Conservation (phyloP, 345 rosid species). For the Bruguiera gymnorhiza region DNA sequence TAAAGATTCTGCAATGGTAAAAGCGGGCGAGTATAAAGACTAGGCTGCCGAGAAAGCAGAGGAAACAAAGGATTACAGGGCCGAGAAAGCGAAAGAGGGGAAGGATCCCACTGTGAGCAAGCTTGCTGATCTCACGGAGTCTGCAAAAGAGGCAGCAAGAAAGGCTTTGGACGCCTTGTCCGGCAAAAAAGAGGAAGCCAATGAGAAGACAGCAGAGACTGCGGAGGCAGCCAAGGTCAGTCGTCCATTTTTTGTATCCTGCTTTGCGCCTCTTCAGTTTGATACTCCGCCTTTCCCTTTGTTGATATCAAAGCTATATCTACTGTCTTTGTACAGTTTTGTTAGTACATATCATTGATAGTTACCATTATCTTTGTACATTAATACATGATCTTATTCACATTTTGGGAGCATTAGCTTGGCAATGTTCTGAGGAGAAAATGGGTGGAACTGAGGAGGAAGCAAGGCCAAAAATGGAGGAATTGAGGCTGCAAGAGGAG, state of each 20-base stretch:
- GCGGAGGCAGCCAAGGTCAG: constrained; percentile 39
- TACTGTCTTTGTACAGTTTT: too few species aligned
- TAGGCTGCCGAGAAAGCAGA: constrained; percentile 19
- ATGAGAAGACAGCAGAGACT: constrained; percentile 48
- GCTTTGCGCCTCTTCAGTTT: too few species aligned
- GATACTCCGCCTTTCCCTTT: too few species aligned
- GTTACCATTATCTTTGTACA: too few species aligned
- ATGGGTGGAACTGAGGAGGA: constrained; percentile 46
- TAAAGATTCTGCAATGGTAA: constrained; percentile 10
- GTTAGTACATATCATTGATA: too few species aligned
- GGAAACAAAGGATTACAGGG: constrained; percentile 30
- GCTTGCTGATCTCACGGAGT: constrained; percentile 22
- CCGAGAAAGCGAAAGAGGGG: constrained; percentile 26
- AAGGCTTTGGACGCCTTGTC: constrained; percentile 52
- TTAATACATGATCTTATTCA: too few species aligned
- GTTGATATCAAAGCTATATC: too few species aligned
- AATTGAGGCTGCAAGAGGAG: constrained; percentile 39
- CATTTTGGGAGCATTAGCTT: too few species aligned
- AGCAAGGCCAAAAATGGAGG: constrained; percentile 51
- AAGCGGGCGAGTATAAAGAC: constrained; percentile 26
- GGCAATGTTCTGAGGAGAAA: constrained; percentile 32
- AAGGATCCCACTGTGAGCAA: constrained; percentile 27
- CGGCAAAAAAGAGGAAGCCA: constrained; percentile 52
- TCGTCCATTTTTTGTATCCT: not conserved
- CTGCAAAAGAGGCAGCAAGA: constrained; percentile 54